Evolutionary conservation across 2,329 filamentous ascomycete genomes (phyloP).

Genomic region (Zarea fungicola): DNA sequence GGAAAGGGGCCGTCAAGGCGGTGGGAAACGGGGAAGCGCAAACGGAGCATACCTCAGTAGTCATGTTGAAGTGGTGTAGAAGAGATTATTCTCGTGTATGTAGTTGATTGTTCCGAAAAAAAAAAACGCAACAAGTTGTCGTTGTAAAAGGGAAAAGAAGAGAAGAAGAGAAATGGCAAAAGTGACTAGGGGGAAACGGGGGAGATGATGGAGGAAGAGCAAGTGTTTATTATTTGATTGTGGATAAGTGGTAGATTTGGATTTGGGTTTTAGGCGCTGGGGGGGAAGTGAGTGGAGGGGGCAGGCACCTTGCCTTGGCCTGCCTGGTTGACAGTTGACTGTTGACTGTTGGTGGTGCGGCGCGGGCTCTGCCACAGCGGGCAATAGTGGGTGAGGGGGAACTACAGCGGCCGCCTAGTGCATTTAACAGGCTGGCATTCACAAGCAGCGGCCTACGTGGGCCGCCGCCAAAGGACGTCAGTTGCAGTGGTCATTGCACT

Average conservation of each 20-base stretch:
- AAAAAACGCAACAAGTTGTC: slow-evolving; percentile 7
- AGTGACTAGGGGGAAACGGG: slow-evolving; percentile 19
- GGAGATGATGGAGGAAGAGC: slow-evolving; percentile 22
- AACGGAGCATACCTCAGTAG: slow-evolving; percentile 50
- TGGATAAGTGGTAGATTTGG: slow-evolving; percentile 20
- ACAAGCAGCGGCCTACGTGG: neutral
- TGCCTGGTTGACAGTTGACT: neutral
- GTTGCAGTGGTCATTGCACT: slow-evolving; percentile 7
- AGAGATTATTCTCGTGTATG: slow-evolving; percentile 15
- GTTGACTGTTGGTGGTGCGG: neutral
- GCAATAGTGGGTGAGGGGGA: neutral
- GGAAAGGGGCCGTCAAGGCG: neutral
- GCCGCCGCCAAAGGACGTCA: neutral
- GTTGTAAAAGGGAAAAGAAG: slow-evolving; percentile 7
- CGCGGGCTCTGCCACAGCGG: neutral
- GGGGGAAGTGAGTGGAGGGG: slow-evolving; percentile 13
- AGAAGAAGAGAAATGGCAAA: slow-evolving; percentile 16
- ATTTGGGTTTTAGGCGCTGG: slow-evolving; percentile 16
- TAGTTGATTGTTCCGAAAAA: slow-evolving; percentile 13
- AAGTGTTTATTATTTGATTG: slow-evolving; percentile 28
- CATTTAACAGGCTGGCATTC: no score
- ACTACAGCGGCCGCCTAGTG: neutral
- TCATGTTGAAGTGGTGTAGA: slow-evolving; percentile 41
- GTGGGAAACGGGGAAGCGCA: slow-evolving; percentile 14
- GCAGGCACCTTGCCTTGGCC: slow-evolving; percentile 5